These are phyloP conservation scores for Heliamphora exappendiculata DNA, from an alignment of 148 eudicot genomes.

Conservation along the genomic window DNA sequence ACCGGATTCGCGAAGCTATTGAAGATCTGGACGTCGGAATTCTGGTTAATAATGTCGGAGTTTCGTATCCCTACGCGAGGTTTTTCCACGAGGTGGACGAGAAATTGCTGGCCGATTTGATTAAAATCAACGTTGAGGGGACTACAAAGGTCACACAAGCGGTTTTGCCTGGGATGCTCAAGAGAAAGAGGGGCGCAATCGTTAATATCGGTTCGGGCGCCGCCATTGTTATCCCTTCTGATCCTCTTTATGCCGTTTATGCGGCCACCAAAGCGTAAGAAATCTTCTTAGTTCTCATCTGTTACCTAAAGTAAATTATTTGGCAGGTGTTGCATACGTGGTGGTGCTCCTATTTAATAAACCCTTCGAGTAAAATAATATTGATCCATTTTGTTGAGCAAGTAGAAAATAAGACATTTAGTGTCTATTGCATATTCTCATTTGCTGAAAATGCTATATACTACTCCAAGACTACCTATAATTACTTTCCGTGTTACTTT, in stretches of 20 bases:
- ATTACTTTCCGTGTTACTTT: too few species aligned
- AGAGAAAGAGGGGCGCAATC: conserved; percentile 62
- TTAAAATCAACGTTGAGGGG: conserved; percentile 54
- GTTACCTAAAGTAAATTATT: background rate
- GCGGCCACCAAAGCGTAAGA: conserved; percentile 78
- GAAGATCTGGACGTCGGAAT: conserved; percentile 69
- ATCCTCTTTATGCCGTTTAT: conserved; percentile 61
- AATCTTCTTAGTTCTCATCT: background rate
- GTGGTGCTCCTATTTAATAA: too few species aligned
- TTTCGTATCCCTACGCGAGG: conserved; percentile 48
- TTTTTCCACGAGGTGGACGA: conserved; percentile 55
- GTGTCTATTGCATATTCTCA: too few species aligned
- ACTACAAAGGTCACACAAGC: conserved; percentile 60
- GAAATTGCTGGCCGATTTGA: conserved; percentile 35
- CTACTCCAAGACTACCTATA: too few species aligned
- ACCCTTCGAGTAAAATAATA: too few species aligned
- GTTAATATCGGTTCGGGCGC: conserved; percentile 73
- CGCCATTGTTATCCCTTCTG: conserved; percentile 59
- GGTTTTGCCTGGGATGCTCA: conserved; percentile 61
- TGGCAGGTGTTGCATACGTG: too few species aligned
- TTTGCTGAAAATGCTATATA: too few species aligned
- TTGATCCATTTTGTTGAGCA: too few species aligned
- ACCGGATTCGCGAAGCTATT: conserved; percentile 30
- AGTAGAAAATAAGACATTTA: too few species aligned
- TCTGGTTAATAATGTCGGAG: conserved; percentile 65